These are phyloP conservation scores for Xylaria bambusicola DNA, from an alignment of 495 filamentous ascomycete genomes.

Conservation along the genomic window DNA sequence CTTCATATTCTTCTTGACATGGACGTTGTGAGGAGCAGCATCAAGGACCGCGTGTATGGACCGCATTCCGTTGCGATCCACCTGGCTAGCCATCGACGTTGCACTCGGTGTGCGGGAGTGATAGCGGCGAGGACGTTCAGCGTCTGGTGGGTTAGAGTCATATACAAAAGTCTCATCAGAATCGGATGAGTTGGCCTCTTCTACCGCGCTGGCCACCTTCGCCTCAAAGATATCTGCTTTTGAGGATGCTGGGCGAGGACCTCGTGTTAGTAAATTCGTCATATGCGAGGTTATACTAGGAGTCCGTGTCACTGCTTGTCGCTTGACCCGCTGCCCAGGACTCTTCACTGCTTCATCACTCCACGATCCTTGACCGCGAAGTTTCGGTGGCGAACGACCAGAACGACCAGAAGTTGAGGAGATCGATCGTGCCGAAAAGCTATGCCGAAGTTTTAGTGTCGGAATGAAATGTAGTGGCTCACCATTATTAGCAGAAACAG, in stretches of 20 bases:
- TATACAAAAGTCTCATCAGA: conserved; percentile 99
- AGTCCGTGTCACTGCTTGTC: conserved; percentile 18
- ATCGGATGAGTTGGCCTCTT: conserved; percentile 88
- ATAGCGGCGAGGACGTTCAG: conserved; percentile 75
- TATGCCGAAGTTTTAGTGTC: conserved; percentile 36
- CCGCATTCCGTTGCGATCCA: conserved; percentile 67
- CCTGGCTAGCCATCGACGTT: conserved; percentile 83
- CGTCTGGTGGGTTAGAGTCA: conserved; percentile 94
- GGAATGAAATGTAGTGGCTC: conserved; percentile 45
- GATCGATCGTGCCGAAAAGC: conserved; percentile 40
- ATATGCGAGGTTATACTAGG: conserved; percentile 39
- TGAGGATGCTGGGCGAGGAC: conserved; percentile 68
- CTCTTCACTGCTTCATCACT: conserved; percentile 27
- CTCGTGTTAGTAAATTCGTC: conserved; percentile 54
- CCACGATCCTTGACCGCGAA: conserved; percentile 43
- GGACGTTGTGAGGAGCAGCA: conserved; percentile 64
- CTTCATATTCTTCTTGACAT: conserved; percentile 94
- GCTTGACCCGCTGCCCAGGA: conserved; percentile 20
- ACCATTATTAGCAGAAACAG: conserved; percentile 72
- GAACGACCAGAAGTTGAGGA: conserved; percentile 31
- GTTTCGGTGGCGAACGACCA: conserved; percentile 31
- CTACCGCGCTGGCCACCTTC: conserved; percentile 91
- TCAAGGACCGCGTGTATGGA: conserved; percentile 62
- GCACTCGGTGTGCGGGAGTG: conserved; percentile 95
- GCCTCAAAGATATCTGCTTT: conserved; percentile 98